Evolutionary conservation across 768 basidiomycete species (phyloP).

Genomic region (Nidularia pulvinata): DNA sequence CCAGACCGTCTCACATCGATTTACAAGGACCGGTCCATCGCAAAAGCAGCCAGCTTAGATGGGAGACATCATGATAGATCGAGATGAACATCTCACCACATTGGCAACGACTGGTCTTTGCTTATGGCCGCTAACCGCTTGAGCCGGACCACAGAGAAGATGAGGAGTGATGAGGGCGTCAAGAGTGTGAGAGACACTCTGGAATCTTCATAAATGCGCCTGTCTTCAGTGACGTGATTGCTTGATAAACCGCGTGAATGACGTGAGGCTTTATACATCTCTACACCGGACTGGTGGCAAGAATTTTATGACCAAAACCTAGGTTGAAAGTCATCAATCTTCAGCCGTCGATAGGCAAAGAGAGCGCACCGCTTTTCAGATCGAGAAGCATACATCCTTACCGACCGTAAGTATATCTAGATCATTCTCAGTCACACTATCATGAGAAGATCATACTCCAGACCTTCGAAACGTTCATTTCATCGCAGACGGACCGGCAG

Average conservation of each 20-base stretch:
- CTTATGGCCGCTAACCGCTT: constrained; percentile 6
- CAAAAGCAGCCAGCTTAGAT: too few species aligned
- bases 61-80: background rate
- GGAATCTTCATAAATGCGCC: constrained; percentile 9
- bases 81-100: background rate
- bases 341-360: background rate
- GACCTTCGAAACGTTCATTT: background rate
- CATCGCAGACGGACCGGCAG: background rate
- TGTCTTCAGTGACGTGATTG: constrained; percentile 15
- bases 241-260: constrained; percentile 9
- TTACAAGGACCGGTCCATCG: background rate
- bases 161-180: background rate
- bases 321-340: background rate
- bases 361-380: background rate
- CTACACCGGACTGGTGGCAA: background rate
- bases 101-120: background rate
- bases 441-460: background rate
- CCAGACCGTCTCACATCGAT: background rate
- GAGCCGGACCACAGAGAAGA: background rate
- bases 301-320: background rate
- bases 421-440: background rate
- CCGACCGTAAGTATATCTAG: background rate
- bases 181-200: background rate
- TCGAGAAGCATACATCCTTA: background rate
- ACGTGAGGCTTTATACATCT: background rate